Evolutionary conservation across 192 early-diverging fungal genomes (phyloP).

Genomic region (Gryganskiella cystojenkinii): DNA sequence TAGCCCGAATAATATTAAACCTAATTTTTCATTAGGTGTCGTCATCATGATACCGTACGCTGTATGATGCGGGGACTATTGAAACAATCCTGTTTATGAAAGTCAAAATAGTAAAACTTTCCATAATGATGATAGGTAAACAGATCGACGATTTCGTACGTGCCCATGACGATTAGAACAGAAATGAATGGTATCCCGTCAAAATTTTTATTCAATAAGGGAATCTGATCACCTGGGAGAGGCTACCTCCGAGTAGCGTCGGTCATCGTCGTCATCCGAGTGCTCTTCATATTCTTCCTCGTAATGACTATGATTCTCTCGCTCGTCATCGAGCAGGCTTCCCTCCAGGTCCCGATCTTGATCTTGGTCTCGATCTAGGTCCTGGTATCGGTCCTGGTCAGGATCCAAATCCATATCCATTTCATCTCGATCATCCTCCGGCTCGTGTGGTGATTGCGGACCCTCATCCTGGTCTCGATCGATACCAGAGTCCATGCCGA

Average conservation of each 20-base stretch:
- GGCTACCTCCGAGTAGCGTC: not conserved
- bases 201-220: no score
- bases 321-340: not conserved
- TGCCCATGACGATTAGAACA: no score
- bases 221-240: not conserved
- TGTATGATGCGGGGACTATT: no score
- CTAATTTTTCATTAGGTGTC: no score
- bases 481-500: slow-evolving; percentile 33
- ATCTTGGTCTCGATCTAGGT: not conserved
- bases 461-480: slow-evolving; percentile 11
- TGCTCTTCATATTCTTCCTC: slow-evolving; percentile 8
- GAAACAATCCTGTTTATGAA: no score
- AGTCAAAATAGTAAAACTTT: no score
- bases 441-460: no score
- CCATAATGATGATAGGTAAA: no score
- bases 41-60: no score
- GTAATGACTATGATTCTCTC: not conserved
- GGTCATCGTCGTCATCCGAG: slow-evolving; percentile 15
- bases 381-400: not conserved
- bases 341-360: not conserved
- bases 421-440: slow-evolving; percentile 2
- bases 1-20: no score
- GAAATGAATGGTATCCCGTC: no score
- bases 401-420: slow-evolving; percentile 2
- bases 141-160: no score